These are phyloP conservation scores for Solanum medicagineum DNA, from an alignment of 257 asterid genomes.

Conservation along the genomic window DNA sequence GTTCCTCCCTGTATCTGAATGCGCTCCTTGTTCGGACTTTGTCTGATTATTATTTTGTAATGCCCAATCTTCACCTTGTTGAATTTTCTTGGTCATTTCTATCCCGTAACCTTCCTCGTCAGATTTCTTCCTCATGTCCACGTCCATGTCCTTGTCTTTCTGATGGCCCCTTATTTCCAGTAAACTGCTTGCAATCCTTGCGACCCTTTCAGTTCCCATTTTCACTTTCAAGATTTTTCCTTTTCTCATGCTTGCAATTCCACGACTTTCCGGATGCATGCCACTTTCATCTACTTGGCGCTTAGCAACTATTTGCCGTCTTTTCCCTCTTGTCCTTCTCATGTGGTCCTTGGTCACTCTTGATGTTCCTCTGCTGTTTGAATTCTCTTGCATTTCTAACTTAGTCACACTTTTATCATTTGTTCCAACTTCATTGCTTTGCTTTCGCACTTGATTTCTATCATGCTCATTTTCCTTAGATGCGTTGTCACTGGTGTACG, in stretches of 20 bases:
- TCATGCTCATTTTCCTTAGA: background rate
- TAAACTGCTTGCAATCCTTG: background rate
- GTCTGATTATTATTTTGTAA: background rate
- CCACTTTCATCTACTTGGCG: background rate
- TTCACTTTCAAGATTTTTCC: background rate
- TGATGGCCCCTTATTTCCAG: background rate
- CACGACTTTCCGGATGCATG: background rate
- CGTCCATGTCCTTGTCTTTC: background rate
- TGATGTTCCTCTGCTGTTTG: background rate
- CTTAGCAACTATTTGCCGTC: slow-evolving; percentile 15
- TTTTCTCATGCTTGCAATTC: background rate
- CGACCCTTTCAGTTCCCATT: background rate
- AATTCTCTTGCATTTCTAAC: slow-evolving; percentile 15
- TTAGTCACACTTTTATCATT: slow-evolving; percentile 6
- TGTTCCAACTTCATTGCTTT: background rate
- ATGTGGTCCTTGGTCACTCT: background rate
- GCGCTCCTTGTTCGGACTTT: background rate
- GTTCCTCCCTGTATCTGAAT: background rate
- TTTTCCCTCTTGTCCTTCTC: slow-evolving; percentile 26
- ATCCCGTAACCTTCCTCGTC: background rate
- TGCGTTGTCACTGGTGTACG: background rate
- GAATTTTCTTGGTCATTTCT: background rate
- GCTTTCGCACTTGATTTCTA: background rate
- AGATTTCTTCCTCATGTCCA: background rate
- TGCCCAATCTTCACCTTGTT: background rate